Evolutionary conservation across 2,329 filamentous ascomycete genomes (phyloP).

Genomic region (Teratosphaeria nubilosa): DNA sequence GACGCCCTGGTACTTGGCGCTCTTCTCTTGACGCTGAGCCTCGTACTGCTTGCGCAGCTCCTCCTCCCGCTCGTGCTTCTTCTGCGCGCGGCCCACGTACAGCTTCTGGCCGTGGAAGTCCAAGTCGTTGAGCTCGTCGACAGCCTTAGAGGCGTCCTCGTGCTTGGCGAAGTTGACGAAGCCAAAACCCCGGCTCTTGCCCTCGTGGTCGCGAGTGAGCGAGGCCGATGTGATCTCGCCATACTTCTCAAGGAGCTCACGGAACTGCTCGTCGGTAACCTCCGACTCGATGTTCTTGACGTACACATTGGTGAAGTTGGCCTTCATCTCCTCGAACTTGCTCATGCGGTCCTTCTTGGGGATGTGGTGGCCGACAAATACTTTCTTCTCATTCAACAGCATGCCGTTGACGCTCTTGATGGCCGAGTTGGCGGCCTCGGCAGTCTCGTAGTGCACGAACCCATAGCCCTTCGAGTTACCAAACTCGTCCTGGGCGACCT

Average conservation of each 20-base stretch:
- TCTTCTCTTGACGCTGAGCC: conserved; percentile 93
- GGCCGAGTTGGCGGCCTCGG: conserved; percentile 88
- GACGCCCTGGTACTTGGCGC: conserved; percentile 97
- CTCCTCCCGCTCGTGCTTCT: conserved; percentile 99
- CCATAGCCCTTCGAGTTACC: conserved; percentile 98
- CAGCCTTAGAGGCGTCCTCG: conserved; percentile 73
- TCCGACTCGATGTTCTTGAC: conserved; percentile 93
- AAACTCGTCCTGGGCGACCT: conserved; percentile 95
- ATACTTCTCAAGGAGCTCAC: conserved; percentile 79
- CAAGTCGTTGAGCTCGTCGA: conserved; percentile 82
- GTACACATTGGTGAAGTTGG: conserved; percentile 99
- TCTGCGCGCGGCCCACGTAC: conserved; percentile 96
- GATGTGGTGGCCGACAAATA: conserved; percentile 97
- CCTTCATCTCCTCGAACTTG: conserved; percentile 99
- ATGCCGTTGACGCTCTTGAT: conserved; percentile 99
- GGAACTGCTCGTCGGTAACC: conserved; percentile 87
- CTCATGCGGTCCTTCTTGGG: conserved; percentile 99
- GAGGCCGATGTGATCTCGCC: conserved; percentile 94
- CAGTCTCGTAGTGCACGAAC: conserved; percentile 99
- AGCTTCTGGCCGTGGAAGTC: conserved; percentile 92
- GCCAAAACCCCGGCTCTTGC: conserved; percentile 88
- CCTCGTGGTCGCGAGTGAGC: conserved; percentile 84
- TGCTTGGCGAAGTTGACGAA: conserved; percentile 94
- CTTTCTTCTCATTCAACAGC: conserved; percentile 99
- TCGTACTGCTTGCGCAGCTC: conserved; percentile 98